Conservation (phyloP, 257 asterid genomes). For the Solanum chiquidenum region DNA sequence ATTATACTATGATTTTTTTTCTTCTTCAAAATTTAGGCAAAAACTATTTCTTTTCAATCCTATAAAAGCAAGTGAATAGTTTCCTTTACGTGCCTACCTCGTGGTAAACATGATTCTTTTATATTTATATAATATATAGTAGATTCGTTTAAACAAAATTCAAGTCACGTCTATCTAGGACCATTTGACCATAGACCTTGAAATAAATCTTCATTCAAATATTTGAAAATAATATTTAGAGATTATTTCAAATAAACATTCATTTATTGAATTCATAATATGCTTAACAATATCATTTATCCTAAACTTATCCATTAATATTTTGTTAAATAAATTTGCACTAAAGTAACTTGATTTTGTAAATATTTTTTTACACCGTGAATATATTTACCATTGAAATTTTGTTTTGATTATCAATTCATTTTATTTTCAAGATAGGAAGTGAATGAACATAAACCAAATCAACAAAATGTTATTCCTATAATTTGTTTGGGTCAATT, state of each 20-base stretch:
- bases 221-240: not conserved
- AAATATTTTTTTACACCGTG: not conserved
- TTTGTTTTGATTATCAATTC: not conserved
- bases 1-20: too few species aligned
- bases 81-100: not conserved
- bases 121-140: not conserved
- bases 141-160: not conserved
- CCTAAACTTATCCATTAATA: not conserved
- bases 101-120: not conserved
- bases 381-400: not conserved
- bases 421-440: not conserved
- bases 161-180: not conserved
- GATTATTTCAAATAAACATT: not conserved
- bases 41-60: not conserved
- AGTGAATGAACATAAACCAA: not conserved
- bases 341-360: not conserved
- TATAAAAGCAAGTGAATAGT: not conserved
- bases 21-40: not conserved
- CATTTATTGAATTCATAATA: not conserved
- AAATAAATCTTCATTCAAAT: not conserved
- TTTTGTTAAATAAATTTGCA: not conserved
- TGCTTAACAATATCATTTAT: not conserved
- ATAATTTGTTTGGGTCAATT: not conserved
- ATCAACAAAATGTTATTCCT: not conserved
- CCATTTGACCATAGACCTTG: not conserved